Conservation (phyloP, 164 flowering plant species). For the Piper longum region DNA sequence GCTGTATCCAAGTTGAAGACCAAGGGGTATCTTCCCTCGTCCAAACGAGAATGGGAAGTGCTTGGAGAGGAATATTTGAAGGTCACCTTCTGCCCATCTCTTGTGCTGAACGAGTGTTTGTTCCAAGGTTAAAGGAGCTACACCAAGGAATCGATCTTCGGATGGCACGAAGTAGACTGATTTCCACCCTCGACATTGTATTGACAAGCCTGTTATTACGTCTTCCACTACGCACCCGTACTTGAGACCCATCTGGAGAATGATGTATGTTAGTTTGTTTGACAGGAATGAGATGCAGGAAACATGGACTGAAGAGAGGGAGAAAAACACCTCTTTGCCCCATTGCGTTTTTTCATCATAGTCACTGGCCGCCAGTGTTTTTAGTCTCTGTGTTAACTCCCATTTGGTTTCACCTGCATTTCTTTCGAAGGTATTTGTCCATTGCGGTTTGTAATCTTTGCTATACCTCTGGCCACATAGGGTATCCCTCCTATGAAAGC, state of each 20-base stretch:
- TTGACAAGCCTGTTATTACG: slow-evolving; percentile 25
- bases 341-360: slow-evolving; percentile 24
- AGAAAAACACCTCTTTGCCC: slow-evolving; percentile 28
- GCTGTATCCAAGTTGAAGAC: slow-evolving; percentile 19
- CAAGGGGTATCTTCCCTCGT: slow-evolving; percentile 12
- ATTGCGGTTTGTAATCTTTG: background rate
- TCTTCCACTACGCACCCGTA: slow-evolving; percentile 28
- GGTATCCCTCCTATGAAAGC: slow-evolving; percentile 3
- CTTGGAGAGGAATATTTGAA: slow-evolving; percentile 19
- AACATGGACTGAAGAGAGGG: background rate
- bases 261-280: background rate
- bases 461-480: background rate
- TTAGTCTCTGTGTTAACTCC: slow-evolving; percentile 16
- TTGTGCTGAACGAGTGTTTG: slow-evolving; percentile 18
- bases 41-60: slow-evolving; percentile 16
- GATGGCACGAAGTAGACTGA: slow-evolving; percentile 19
- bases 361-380: slow-evolving; percentile 18
- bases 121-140: slow-evolving; percentile 13
- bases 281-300: background rate
- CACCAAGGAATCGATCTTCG: slow-evolving; percentile 13
- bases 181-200: slow-evolving; percentile 30
- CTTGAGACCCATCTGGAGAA: slow-evolving; percentile 23
- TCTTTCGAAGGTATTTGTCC: slow-evolving; percentile 1
- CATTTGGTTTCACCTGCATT: slow-evolving; percentile 3
- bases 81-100: slow-evolving; percentile 25